Conservation (phyloP, 306 rosid species). For the Vachellia collinsii region DNA sequence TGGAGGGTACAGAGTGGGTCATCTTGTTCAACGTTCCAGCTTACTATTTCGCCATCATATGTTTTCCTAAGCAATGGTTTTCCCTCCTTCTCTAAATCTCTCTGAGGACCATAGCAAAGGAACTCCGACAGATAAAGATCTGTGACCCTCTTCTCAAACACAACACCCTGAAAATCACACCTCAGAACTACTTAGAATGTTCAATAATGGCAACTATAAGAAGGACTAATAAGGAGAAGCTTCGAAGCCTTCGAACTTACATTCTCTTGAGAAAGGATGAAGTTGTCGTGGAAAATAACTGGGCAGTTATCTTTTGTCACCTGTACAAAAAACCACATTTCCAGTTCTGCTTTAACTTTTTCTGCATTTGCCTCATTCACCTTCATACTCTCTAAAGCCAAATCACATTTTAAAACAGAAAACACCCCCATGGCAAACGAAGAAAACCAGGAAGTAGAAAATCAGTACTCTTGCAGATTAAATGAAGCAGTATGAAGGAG, state of each 20-base stretch:
- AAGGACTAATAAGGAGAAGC: background rate
- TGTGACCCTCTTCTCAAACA: slow-evolving; percentile 61
- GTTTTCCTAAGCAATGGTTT: slow-evolving; percentile 59
- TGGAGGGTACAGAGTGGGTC: slow-evolving; percentile 71
- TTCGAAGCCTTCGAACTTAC: slow-evolving; percentile 41
- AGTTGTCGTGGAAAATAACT: slow-evolving; percentile 78
- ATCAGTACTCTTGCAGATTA: slow-evolving; percentile 36
- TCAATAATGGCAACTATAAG: background rate
- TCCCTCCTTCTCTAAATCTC: slow-evolving; percentile 53
- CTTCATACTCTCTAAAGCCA: slow-evolving; percentile 33
- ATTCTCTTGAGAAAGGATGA: slow-evolving; percentile 55
- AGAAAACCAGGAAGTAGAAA: slow-evolving; percentile 7
- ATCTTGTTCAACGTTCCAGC: slow-evolving; percentile 81
- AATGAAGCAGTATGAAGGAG: background rate
- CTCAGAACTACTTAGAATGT: background rate
- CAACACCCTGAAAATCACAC: slow-evolving; percentile 57
- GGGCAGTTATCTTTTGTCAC: slow-evolving; percentile 83
- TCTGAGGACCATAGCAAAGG: slow-evolving; percentile 72
- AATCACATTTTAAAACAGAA: slow-evolving; percentile 18
- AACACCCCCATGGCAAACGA: background rate
- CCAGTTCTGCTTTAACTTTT: slow-evolving; percentile 48
- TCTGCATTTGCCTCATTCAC: slow-evolving; percentile 28
- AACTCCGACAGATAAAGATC: slow-evolving; percentile 61
- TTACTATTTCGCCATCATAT: slow-evolving; percentile 51
- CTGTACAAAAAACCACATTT: slow-evolving; percentile 63